Base-by-base conservation (phyloP, 805 yeast species). In the Spathaspora arborariae region DNA sequence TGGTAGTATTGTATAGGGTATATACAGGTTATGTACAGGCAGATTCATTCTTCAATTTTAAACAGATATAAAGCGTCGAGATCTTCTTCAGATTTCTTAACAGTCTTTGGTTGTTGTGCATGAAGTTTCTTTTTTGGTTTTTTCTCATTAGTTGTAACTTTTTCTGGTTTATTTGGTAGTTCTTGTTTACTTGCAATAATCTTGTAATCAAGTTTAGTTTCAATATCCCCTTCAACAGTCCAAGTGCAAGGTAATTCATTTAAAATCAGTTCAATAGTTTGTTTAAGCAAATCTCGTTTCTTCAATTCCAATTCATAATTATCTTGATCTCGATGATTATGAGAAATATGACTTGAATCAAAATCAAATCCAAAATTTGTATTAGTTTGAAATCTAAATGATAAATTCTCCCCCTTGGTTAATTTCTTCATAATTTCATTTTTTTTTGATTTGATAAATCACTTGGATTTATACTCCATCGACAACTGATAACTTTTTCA, bases 1-100 rank as follows among this genome's bases (percentile, higher is more conserved):
- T 50, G 70, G 71, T 9, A 60, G 67, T 48, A 55, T 64, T 20
- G 67, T 55, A 30, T 30, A 30, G 35, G 15, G 35, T 30, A 30
- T 30, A 30, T 30, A 30, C 35, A 19, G 39, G 43, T 15, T 41
- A 41, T 41, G 44, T 41, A 41, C 44, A 41, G 18, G 20, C 2
- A 37, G 18, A n/a, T 6, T 54, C 54, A 70, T 33, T 68, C 70
- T 45, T 66, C 72, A 30, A 72, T 68, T 45, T 70, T 71, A 41
- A 72, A 54, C 62, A 58, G 67, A 49, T 72, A 72, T 45, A 72
- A 56, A 15, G 70, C 53, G 51, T 72, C 77, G 45, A 71, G 63
- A 47, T 70, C 73, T 2, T 63, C 65, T 22, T 63, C 73, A 5
- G 51, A 51, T 7, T 48, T 45, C 41, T 51, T 50, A 3, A 18